Conservation (phyloP, 371 early-diverging fungal genomes). For the Rhizopus delemar region DNA sequence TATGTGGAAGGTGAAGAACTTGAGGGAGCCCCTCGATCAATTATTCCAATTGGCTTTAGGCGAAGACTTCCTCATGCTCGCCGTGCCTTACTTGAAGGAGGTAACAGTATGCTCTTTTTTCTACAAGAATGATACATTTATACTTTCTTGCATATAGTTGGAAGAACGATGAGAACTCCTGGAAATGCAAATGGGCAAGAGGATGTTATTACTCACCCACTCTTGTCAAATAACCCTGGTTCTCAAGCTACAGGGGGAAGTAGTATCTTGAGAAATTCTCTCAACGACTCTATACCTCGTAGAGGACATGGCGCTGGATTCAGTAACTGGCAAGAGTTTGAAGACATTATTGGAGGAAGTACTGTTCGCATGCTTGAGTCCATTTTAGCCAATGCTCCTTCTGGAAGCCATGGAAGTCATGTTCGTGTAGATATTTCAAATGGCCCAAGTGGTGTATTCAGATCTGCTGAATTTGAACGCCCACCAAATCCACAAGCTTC, state of each 20-base stretch:
- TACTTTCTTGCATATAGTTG: slow-evolving; percentile 11
- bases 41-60: slow-evolving; percentile 31
- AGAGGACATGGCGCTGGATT: slow-evolving; percentile 26
- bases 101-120: slow-evolving; percentile 8
- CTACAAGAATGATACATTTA: background rate
- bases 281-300: slow-evolving; percentile 20
- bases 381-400: slow-evolving; percentile 56
- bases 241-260: slow-evolving; percentile 2
- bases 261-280: slow-evolving; percentile 14
- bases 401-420: slow-evolving; percentile 32
- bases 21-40: slow-evolving; percentile 36
- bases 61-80: slow-evolving; percentile 32
- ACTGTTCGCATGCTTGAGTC: slow-evolving; percentile 70
- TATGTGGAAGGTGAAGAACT: slow-evolving; percentile 41
- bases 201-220: slow-evolving; percentile 70
- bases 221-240: slow-evolving; percentile 54
- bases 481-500: slow-evolving; percentile 17
- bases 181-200: slow-evolving; percentile 36
- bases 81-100: slow-evolving; percentile 28
- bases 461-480: slow-evolving; percentile 48
- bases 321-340: slow-evolving; percentile 65
- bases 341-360: slow-evolving; percentile 70
- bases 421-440: slow-evolving; percentile 58
- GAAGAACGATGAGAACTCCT: slow-evolving; percentile 34
- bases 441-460: slow-evolving; percentile 44